These are phyloP conservation scores for Trametes sp. DNA, from an alignment of 1,284 basidiomycete species.

Conservation along the genomic window DNA sequence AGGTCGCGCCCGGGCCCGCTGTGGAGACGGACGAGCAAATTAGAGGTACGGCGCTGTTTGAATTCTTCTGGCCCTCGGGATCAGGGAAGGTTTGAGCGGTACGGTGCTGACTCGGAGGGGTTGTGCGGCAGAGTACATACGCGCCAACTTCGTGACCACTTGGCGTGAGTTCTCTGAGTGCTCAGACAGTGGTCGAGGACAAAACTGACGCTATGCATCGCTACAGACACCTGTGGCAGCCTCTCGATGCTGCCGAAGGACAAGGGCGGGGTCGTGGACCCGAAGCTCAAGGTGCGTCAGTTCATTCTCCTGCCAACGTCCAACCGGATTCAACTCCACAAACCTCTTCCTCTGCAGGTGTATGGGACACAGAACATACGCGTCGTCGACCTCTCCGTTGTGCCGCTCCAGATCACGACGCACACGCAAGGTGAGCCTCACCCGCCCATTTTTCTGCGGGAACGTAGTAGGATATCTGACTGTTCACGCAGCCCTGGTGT, in stretches of 20 bases:
- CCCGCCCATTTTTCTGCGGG: not conserved
- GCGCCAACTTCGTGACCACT: constrained; percentile 15
- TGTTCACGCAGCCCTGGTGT: constrained; percentile 31
- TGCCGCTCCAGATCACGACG: constrained; percentile 33
- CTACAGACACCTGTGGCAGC: constrained; percentile 40
- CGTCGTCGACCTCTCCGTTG: constrained; percentile 43
- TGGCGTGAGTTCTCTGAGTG: constrained; percentile 22
- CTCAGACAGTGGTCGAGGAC: not conserved
- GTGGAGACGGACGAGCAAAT: constrained; percentile 21
- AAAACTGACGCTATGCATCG: not conserved
- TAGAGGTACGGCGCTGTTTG: constrained; percentile 20
- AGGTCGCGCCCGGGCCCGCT: constrained; percentile 25
- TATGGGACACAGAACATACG: constrained; percentile 46
- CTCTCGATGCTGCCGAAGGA: constrained; percentile 62
- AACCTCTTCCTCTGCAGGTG: constrained; percentile 37
- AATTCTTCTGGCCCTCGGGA: no score
- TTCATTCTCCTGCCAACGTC: no score
- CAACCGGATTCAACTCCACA: no score
- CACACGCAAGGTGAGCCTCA: constrained; percentile 31
- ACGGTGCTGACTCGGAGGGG: no score
- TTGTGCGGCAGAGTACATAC: constrained; percentile 13
- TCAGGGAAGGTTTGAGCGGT: no score
- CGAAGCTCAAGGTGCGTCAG: constrained; percentile 41
- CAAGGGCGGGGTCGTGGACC: constrained; percentile 63
- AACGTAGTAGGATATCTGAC: not conserved